A percentile compares a stretch with the other conserved stretches of the same genome.
Evolutionary conservation across 768 basidiomycete genomes (phyloP).

Genomic region (Tricholomella constricta): DNA sequence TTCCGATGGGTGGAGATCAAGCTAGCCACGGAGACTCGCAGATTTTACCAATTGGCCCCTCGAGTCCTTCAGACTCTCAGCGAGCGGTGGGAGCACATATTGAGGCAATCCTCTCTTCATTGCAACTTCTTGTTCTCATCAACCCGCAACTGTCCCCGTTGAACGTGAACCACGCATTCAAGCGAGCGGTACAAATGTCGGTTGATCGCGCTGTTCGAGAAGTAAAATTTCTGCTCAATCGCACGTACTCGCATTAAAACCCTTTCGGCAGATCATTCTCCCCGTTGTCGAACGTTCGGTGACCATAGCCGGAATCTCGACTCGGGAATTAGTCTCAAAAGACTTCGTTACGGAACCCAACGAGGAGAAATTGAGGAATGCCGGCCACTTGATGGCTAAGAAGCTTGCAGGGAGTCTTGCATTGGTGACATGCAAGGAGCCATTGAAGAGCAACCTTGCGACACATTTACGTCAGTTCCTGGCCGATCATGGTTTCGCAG

Average conservation of each 20-base stretch:
- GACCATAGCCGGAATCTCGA: conserved; percentile 97
- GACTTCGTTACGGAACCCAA: conserved; percentile 94
- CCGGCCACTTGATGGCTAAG: conserved; percentile 95
- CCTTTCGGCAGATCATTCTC: conserved; percentile 71
- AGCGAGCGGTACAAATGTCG: conserved; percentile 86
- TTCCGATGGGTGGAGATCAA: conserved; percentile 77
- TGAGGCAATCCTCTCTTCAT: conserved; percentile 72
- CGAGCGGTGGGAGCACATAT: conserved; percentile 75
- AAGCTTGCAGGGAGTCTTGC: conserved; percentile 96
- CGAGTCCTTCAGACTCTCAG: conserved; percentile 64
- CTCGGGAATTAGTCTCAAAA: conserved; percentile 91
- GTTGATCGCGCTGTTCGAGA: conserved; percentile 95
- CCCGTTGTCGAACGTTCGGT: conserved; percentile 98
- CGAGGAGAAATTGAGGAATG: conserved; percentile 87
- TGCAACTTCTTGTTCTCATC: conserved; percentile 76
- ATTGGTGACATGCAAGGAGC: conserved; percentile 97
- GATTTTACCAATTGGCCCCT: conserved; percentile 60
- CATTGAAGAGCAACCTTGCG: conserved; percentile 88
- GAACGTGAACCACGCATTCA: conserved; percentile 80
- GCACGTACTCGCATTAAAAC: conserved; percentile 5
- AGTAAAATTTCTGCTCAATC: conserved; percentile 41
- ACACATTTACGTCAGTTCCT: conserved; percentile 85
- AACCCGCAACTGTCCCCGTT: conserved; percentile 74
- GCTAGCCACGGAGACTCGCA: conserved; percentile 58
- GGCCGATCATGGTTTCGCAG: conserved; percentile 85